Percentiles rank a stretch among this genome's conserved stretches.
Conservation (phyloP, 2,329 filamentous ascomycete genomes). For the Neopestalotiopsis sp. region DNA sequence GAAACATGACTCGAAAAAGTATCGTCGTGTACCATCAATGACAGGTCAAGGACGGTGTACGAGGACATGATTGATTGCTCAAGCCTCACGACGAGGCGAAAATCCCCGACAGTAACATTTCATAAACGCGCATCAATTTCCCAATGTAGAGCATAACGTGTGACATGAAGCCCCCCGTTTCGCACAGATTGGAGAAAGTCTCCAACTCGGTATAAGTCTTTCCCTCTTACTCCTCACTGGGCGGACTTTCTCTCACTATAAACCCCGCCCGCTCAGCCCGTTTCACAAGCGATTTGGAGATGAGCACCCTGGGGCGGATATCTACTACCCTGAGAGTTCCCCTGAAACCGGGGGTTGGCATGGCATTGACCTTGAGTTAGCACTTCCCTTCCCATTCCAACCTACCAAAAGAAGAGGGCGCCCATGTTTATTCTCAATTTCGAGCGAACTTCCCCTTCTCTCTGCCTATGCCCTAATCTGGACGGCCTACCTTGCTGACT, state of each 20-base stretch:
- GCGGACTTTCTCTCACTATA: not conserved
- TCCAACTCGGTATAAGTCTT: not conserved
- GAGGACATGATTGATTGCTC: too few relatives aligned
- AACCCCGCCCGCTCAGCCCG: not conserved
- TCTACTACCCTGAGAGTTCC: not conserved
- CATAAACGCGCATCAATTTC: not conserved
- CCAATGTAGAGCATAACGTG: not conserved
- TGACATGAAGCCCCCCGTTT: not conserved
- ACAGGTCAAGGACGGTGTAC: not conserved
- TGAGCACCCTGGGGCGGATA: not conserved
- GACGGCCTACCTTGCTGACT: not conserved
- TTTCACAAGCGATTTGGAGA: not conserved
- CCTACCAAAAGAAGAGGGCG: not conserved
- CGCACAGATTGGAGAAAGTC: not conserved
- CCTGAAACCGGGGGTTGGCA: not conserved
- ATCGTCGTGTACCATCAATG: not conserved
- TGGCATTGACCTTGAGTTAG: not conserved
- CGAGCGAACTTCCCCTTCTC: not conserved
- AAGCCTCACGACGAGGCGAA: not conserved
- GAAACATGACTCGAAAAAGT: slow-evolving; percentile 1
- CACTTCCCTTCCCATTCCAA: not conserved
- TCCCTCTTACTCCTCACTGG: not conserved
- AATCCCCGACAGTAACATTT: not conserved
- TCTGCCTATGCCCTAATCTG: not conserved
- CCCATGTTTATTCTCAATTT: not conserved